These are phyloP conservation scores for Boletus speciosus DNA, from an alignment of 768 basidiomycete genomes.

Conservation along the genomic window DNA sequence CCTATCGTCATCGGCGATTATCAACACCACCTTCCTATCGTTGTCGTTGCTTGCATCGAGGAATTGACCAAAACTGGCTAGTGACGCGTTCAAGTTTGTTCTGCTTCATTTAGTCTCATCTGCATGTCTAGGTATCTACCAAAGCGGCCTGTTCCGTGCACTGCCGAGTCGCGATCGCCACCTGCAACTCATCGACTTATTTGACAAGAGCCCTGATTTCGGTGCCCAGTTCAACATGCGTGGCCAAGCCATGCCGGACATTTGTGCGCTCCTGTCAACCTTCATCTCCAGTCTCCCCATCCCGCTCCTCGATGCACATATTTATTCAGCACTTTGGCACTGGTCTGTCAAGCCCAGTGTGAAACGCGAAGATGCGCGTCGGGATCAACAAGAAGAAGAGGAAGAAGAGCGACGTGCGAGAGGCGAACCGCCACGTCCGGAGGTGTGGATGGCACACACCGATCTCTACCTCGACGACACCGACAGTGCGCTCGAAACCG, in stretches of 20 bases:
- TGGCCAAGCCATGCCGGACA: slow-evolving; percentile 38
- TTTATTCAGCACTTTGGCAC: slow-evolving; percentile 42
- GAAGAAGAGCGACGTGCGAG: slow-evolving; percentile 30
- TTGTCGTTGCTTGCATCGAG: slow-evolving; percentile 42
- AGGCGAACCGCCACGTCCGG: slow-evolving; percentile 25
- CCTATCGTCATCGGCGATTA: slow-evolving; percentile 35
- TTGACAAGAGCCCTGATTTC: slow-evolving; percentile 31
- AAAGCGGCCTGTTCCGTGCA: slow-evolving; percentile 41
- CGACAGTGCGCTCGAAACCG: slow-evolving; percentile 27
- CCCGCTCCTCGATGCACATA: slow-evolving; percentile 41
- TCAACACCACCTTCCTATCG: slow-evolving; percentile 37
- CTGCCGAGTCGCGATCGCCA: slow-evolving; percentile 40
- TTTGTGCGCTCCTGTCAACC: slow-evolving; percentile 44
- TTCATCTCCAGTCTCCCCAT: slow-evolving; percentile 47
- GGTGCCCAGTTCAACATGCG: slow-evolving; percentile 27
- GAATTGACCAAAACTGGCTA: slow-evolving; percentile 45
- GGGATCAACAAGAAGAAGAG: slow-evolving; percentile 28
- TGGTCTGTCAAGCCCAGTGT: slow-evolving; percentile 45
- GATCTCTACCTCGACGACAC: slow-evolving; percentile 15
- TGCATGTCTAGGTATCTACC: slow-evolving; percentile 37
- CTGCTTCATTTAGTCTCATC: background rate
- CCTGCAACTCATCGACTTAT: slow-evolving; percentile 36
- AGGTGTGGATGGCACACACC: slow-evolving; percentile 7
- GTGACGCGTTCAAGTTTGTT: background rate
- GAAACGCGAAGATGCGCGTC: slow-evolving; percentile 30